These are phyloP conservation scores for Citrus hindsii DNA, from an alignment of 345 rosid species.

Conservation along the genomic window DNA sequence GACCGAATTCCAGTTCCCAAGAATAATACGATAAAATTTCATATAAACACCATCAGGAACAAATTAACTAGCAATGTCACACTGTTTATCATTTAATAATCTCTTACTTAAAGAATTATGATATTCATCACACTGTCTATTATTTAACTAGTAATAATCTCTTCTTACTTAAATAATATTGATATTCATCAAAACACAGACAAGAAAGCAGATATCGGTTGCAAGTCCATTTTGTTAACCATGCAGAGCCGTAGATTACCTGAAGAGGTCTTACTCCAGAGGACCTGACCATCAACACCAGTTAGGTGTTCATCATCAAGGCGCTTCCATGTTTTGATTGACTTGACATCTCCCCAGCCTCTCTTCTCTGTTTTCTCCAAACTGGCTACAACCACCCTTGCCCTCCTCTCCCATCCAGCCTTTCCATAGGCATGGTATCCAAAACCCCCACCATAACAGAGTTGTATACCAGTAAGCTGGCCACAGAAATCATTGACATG, in stretches of 20 bases:
- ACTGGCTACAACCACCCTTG: slow-evolving; percentile 65
- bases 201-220: background rate
- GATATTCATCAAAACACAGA: background rate
- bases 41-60: background rate
- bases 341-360: slow-evolving; percentile 71
- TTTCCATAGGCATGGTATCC: slow-evolving; percentile 96
- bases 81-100: background rate
- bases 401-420: slow-evolving; percentile 90
- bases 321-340: slow-evolving; percentile 88
- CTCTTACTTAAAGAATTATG: background rate
- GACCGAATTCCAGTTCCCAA: background rate
- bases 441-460: slow-evolving; percentile 91
- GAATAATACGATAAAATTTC: background rate
- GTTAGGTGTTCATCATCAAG: slow-evolving; percentile 72
- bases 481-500: slow-evolving; percentile 91
- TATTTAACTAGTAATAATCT: background rate
- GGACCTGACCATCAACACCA: slow-evolving; percentile 57
- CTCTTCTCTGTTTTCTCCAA: slow-evolving; percentile 57
- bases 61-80: background rate
- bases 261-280: slow-evolving; percentile 62
- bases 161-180: background rate
- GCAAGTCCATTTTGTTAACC: background rate
- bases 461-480: slow-evolving; percentile 54
- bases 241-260: slow-evolving; percentile 26
- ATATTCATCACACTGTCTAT: background rate